Percentiles rank a stretch among this genome's conserved stretches.
phyloP scores from a whole-genome alignment of 2,329 filamentous ascomycete species.

The Ilyonectria robusta region DNA sequence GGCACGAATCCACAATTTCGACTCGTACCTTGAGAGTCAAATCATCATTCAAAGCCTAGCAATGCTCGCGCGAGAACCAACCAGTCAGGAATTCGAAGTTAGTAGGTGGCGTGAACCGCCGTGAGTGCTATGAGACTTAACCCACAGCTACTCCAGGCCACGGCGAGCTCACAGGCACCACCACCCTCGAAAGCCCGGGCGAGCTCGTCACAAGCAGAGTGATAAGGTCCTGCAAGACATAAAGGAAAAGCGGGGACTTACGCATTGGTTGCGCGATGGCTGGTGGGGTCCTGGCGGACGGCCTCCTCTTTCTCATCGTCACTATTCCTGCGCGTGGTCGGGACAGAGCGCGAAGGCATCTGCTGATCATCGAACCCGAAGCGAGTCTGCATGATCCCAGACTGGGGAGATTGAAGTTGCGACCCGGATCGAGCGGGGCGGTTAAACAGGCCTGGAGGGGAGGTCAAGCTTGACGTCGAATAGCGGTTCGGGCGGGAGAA shows the following conservation, averaged over 20 bases:
- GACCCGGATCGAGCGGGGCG: conserved; percentile 83
- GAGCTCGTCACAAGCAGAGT: conserved; percentile 3
- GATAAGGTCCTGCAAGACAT: conserved; percentile 20
- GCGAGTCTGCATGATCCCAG: conserved; percentile 71
- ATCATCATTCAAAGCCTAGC: background rate
- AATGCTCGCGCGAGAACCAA: background rate
- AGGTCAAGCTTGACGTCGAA: conserved; percentile 89
- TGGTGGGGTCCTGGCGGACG: conserved; percentile 77
- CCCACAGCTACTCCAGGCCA: background rate
- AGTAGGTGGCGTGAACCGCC: background rate
- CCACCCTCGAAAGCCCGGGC: background rate
- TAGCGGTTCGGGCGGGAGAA: conserved; percentile 90
- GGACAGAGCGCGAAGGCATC: conserved; percentile 88
- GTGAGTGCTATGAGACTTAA: background rate
- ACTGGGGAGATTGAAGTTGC: conserved; percentile 83
- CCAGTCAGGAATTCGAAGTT: background rate
- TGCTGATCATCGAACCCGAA: conserved; percentile 63
- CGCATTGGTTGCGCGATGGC: conserved; percentile 82
- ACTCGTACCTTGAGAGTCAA: background rate
- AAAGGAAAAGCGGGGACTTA: conserved; percentile 67
- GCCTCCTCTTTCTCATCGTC: conserved; percentile 89
- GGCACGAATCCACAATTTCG: background rate
- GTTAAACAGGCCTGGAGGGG: conserved; percentile 81
- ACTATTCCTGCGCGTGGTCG: conserved; percentile 89
- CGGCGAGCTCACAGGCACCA: conserved; percentile 3